Evolutionary conservation across 768 basidiomycete species (phyloP).

Genomic region (Kwoniella newhampshirensis): DNA sequence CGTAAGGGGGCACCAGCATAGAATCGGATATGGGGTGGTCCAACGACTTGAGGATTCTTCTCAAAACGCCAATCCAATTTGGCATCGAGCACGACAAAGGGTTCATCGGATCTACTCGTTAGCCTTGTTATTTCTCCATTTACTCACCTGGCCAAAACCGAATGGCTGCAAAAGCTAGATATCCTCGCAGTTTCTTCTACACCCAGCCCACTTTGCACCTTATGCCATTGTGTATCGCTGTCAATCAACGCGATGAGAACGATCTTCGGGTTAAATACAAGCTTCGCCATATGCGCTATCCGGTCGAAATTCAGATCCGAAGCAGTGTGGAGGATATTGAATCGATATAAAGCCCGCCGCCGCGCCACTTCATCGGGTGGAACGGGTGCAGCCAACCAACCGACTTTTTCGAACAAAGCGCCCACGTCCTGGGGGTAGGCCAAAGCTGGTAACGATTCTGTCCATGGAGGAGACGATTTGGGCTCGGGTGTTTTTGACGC

Average conservation of each 20-base stretch:
- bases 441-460: constrained; percentile 12
- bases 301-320: constrained; percentile 89
- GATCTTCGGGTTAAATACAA: constrained; percentile 86
- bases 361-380: constrained; percentile 82
- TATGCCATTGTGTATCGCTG: constrained; percentile 82
- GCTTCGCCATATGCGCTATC: constrained; percentile 85
- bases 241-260: constrained; percentile 83
- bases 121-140: background rate
- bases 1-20: constrained; percentile 88
- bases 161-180: constrained; percentile 77
- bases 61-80: constrained; percentile 82
- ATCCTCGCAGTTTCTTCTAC: constrained; percentile 59
- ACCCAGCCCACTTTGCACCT: constrained; percentile 69
- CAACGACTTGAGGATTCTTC: constrained; percentile 72
- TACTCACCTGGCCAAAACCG: constrained; percentile 72
- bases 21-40: constrained; percentile 71
- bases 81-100: constrained; percentile 79
- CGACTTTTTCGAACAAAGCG: constrained; percentile 40
- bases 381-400: constrained; percentile 68
- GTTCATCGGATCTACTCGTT: constrained; percentile 62
- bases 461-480: background rate
- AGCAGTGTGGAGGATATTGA: constrained; percentile 84
- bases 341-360: constrained; percentile 80
- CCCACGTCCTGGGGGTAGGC: constrained; percentile 31
- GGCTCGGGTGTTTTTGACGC: constrained; percentile 11